Conservation (phyloP, 306 rosid species). For the Oemleria cerasiformis region DNA sequence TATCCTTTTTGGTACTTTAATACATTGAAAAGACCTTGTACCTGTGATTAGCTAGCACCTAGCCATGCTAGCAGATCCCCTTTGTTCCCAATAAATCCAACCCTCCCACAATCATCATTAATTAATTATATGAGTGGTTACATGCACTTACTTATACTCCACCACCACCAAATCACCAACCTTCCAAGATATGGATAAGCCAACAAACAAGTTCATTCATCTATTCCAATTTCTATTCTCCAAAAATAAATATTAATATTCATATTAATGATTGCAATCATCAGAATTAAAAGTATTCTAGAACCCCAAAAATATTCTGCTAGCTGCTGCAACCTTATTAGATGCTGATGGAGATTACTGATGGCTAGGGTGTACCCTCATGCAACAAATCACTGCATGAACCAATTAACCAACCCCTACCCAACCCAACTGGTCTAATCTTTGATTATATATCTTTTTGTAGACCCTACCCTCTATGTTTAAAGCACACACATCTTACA, state of each 20-base stretch:
- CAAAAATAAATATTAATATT: constrained; percentile 1
- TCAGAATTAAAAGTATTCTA: constrained; percentile 4
- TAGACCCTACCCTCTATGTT: constrained; percentile 41
- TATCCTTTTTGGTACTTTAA: neutral
- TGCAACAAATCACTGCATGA: neutral
- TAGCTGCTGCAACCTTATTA: constrained; percentile 11
- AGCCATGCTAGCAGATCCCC: neutral
- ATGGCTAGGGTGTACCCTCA: neutral
- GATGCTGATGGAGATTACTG: neutral
- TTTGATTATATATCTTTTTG: constrained; percentile 19
- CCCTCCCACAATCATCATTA: constrained; percentile 3
- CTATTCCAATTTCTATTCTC: constrained; percentile 5
- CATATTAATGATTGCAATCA: constrained; percentile 9
- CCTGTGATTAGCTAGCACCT: constrained; percentile 1
- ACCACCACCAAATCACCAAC: constrained; percentile 10
- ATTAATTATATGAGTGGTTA: neutral
- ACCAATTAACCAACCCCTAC: constrained; percentile 43
- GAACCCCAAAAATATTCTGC: neutral
- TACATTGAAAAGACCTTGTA: constrained; percentile 9
- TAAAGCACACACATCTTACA: constrained; percentile 28
- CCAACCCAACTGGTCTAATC: constrained; percentile 20
- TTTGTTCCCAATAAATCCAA: neutral
- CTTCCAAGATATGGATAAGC: constrained; percentile 14
- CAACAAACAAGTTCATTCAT: constrained; percentile 32
- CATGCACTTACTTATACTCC: constrained; percentile 10